phyloP scores from a whole-genome alignment of 352 stramenopile species.

The Bremia lactucae region DNA sequence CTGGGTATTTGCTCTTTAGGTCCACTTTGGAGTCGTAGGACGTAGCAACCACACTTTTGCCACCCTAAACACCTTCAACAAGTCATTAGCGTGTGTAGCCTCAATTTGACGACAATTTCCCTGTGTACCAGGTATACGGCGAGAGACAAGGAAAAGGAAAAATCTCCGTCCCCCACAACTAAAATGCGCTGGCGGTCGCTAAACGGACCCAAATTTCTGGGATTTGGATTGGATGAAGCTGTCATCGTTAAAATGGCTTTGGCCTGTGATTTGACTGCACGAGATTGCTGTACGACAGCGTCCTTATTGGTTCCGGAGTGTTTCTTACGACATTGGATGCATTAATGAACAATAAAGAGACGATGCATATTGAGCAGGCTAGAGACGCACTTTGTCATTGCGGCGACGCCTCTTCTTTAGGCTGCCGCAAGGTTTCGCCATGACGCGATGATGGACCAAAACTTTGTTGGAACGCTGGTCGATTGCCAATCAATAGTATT shows the following conservation, averaged over 20 bases:
- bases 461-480: no score
- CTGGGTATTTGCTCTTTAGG: constrained; percentile 64
- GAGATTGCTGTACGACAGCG: constrained; percentile 14
- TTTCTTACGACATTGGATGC: constrained; percentile 13
- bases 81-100: constrained; percentile 5
- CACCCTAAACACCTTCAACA: constrained; percentile 26
- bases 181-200: constrained; percentile 66
- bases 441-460: no score
- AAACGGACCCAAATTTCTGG: constrained; percentile 66
- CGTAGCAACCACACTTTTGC: constrained; percentile 52
- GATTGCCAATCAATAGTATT: no score
- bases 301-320: constrained; percentile 2
- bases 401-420: constrained; percentile 21
- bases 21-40: constrained; percentile 67
- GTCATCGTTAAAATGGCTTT: constrained; percentile 61
- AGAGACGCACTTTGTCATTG: constrained; percentile 20
- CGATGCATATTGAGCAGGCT: background rate
- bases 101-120: background rate
- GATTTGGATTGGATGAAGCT: constrained; percentile 72
- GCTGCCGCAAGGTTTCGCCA: constrained; percentile 13
- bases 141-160: constrained; percentile 73
- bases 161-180: constrained; percentile 77
- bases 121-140: constrained; percentile 49
- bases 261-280: constrained; percentile 43
- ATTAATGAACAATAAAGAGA: background rate